Conservation (phyloP, 2,329 filamentous ascomycete genomes). For the Coniochaeta prunicola region DNA sequence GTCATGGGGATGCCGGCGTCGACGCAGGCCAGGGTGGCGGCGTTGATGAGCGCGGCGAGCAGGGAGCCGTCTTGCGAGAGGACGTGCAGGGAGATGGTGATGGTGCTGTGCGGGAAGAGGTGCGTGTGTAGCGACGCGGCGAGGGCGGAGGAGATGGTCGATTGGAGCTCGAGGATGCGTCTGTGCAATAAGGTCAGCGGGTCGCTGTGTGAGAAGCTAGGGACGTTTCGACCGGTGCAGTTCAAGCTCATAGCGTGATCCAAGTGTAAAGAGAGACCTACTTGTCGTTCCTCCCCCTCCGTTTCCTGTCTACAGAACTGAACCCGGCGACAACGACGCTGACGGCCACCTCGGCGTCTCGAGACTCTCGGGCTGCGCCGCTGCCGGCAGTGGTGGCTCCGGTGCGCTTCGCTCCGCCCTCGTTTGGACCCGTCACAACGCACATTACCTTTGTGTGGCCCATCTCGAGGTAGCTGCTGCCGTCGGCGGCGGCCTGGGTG, state of each 20-base stretch:
- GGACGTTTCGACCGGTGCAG: no score
- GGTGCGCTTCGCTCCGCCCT: conserved; percentile 43
- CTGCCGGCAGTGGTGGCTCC: conserved; percentile 27
- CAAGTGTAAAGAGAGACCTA: conserved; percentile 31
- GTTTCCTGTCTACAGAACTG: conserved; percentile 77
- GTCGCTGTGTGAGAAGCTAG: conserved; percentile 1
- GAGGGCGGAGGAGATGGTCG: conserved; percentile 72
- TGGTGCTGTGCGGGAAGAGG: conserved; percentile 81
- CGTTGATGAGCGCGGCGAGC: conserved; percentile 84
- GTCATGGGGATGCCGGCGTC: conserved; percentile 95
- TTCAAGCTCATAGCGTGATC: no score
- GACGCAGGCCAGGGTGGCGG: conserved; percentile 81
- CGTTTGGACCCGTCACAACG: conserved; percentile 78
- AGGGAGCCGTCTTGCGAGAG: conserved; percentile 86
- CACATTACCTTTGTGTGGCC: conserved; percentile 97
- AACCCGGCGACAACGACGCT: conserved; percentile 84
- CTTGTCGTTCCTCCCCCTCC: conserved; percentile 71
- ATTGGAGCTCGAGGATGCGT: conserved; percentile 72
- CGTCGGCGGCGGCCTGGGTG: conserved; percentile 87
- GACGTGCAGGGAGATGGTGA: conserved; percentile 77
- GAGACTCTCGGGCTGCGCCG: conserved; percentile 19
- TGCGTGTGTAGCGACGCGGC: conserved; percentile 73
- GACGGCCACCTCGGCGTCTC: conserved; percentile 65
- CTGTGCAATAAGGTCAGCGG: conserved; percentile 32
- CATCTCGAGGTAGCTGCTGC: conserved; percentile 90